phyloP scores from a whole-genome alignment of 768 basidiomycete species.

The Lepiota subincarnata region DNA sequence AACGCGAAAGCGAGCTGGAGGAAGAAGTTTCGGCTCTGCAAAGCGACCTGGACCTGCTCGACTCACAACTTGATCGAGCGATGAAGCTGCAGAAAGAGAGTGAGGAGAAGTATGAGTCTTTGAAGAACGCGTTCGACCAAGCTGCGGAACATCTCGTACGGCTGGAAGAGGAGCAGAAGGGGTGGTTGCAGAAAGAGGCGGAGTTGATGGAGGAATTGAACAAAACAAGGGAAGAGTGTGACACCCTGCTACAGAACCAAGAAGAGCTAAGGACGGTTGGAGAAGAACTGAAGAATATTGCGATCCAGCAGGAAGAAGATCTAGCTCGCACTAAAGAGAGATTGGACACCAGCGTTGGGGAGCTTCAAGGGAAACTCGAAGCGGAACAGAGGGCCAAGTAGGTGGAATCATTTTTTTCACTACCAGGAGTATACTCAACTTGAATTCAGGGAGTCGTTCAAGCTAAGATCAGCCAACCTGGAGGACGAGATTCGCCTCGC shows the following conservation, averaged over 20 bases:
- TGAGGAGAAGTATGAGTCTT: conserved; percentile 71
- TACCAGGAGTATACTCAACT: neutral
- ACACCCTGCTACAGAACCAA: conserved; percentile 51
- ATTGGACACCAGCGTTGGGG: conserved; percentile 56
- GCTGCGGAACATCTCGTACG: conserved; percentile 84
- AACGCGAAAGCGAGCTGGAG: conserved; percentile 78
- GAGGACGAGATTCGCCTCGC: conserved; percentile 68
- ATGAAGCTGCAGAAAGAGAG: conserved; percentile 73
- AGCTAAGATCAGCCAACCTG: conserved; percentile 52
- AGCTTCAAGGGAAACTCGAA: conserved; percentile 70
- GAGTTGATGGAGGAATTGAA: conserved; percentile 58
- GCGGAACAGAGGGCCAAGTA: conserved; percentile 50
- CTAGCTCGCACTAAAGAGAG: conserved; percentile 69
- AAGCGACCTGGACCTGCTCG: conserved; percentile 76
- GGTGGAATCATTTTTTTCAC: conserved; percentile 38
- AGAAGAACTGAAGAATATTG: conserved; percentile 66
- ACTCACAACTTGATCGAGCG: conserved; percentile 81
- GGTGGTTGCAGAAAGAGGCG: conserved; percentile 59
- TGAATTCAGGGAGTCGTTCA: conserved; percentile 55
- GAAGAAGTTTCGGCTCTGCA: conserved; percentile 82
- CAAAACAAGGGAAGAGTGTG: conserved; percentile 55
- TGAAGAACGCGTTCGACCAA: conserved; percentile 72
- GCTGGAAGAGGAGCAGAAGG: conserved; percentile 72
- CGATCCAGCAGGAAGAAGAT: conserved; percentile 78
- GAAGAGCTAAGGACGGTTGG: conserved; percentile 60